Conservation (phyloP, 2,329 filamentous ascomycete species). For the Pseudogymnoascus sp. region DNA sequence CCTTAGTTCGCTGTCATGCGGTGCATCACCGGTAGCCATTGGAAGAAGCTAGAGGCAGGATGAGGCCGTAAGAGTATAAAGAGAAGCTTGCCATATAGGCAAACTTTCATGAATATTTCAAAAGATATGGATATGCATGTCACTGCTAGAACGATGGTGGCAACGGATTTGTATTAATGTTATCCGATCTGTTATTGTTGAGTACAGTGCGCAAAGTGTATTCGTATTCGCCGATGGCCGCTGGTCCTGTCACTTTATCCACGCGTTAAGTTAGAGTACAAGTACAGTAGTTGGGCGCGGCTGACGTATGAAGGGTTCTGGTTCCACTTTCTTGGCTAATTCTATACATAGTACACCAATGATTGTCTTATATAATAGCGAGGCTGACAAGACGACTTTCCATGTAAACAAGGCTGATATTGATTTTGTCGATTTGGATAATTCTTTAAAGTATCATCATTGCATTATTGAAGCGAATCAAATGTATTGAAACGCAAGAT, state of each 20-base stretch:
- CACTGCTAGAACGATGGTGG: not conserved
- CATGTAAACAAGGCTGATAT: not conserved
- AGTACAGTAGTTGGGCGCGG: not conserved
- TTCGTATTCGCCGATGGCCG: not conserved
- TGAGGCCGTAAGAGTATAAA: not conserved
- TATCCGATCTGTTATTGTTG: not conserved
- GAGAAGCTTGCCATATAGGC: conserved; percentile 8
- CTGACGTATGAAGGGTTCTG: not conserved
- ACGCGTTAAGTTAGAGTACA: not conserved
- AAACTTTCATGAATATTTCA: not conserved
- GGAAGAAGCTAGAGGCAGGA: not conserved
- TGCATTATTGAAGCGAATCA: not conserved
- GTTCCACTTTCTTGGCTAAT: not conserved
- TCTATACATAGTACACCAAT: conserved; percentile 6
- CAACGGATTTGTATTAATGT: not conserved
- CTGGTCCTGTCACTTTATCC: not conserved
- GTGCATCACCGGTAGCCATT: conserved; percentile 5
- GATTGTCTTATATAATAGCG: not conserved
- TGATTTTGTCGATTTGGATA: not conserved
- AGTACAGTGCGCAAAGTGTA: not conserved
- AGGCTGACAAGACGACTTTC: not conserved
- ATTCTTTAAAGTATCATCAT: not conserved
- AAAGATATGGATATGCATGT: conserved; percentile 1
- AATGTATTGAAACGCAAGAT: not conserved
- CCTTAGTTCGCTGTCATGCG: not conserved